Evolutionary conservation across 805 yeast genomes (phyloP), one percentile per base, ranked within the genome.

Genomic region (Yarrowia bubula): DNA sequence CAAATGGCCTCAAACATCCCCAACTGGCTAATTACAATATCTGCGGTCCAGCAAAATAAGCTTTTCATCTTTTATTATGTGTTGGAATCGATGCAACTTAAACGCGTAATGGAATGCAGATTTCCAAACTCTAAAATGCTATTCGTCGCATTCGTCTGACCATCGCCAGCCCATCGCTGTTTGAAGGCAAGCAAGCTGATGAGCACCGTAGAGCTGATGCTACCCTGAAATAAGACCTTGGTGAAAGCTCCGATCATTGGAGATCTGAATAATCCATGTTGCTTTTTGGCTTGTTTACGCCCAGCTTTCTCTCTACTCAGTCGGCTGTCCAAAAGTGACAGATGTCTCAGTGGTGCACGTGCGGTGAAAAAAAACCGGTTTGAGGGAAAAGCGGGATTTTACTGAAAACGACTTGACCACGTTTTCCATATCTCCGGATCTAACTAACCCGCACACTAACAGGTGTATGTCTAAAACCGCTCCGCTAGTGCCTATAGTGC

Each of bases 41-140:
- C 38, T 35, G 10, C 7, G 13, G 8, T 35, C 38, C 38, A 10
- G 13, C 38, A 35, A 10, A 10, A 10, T 35, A 35, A 15, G 37
- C 33, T 32, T 31, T 31, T 33, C 7, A 46, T n/a, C 38, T 46
- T 32, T n/a, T 31, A 48, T 48, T 48, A 33, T 48, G 38, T 48
- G 39, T 28, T 39, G 28, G 5, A 11, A 17, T 33, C 53, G 37
- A 28, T 31, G 39, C 41, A 48, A 48, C 41, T 14, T 18, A 17
- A 48, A 48, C 55, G 55, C 55, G 55, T 48, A 15, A 48, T 5
- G 41, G 55, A 48, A 48, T 48, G 55, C 55, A 48, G 55, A 33
- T 17, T n/a, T 1, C 31, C 2, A 1, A 15, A 32, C 9, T 6
- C 38, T 11, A 11, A 48, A 15, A 48, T 33, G 9, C 13, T 32